Percentiles rank a stretch among this genome's conserved stretches.
phyloP scores from a whole-genome alignment of 495 filamentous ascomycete genomes.

The Choiromyces venosus region DNA sequence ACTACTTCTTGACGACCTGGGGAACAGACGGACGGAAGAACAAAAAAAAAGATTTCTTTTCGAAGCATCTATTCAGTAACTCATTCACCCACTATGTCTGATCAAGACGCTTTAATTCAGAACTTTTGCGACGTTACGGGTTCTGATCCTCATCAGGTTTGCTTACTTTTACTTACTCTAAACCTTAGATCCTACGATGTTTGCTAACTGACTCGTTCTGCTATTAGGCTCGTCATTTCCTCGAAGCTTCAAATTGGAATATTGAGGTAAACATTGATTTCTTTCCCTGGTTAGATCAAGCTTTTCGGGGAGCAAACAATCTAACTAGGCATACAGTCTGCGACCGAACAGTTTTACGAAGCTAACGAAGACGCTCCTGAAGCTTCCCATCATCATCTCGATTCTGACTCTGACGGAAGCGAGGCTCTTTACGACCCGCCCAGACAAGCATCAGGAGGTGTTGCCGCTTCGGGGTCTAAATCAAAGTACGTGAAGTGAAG shows the following conservation, averaged over 20 bases:
- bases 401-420: slow-evolving; percentile 27
- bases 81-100: slow-evolving; percentile 48
- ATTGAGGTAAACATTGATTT: slow-evolving; percentile 22
- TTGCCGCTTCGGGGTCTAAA: slow-evolving; percentile 22
- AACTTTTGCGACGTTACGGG: slow-evolving; percentile 71
- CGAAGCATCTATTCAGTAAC: slow-evolving; percentile 5
- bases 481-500: slow-evolving; percentile 23
- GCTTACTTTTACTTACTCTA: slow-evolving; percentile 7
- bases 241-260: slow-evolving; percentile 43
- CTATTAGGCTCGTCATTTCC: slow-evolving; percentile 38
- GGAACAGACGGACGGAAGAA: background rate
- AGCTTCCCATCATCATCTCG: background rate
- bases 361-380: slow-evolving; percentile 19
- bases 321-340: slow-evolving; percentile 28
- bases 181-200: slow-evolving; percentile 8
- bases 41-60: too few relatives aligned
- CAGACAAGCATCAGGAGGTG: slow-evolving; percentile 5
- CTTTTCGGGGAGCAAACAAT: background rate
- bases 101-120: slow-evolving; percentile 64
- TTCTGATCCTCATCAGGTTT: slow-evolving; percentile 57
- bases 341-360: slow-evolving; percentile 36
- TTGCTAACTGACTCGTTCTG: slow-evolving; percentile 12
- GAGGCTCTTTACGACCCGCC: slow-evolving; percentile 22
- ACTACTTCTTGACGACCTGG: background rate
- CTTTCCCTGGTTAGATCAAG: background rate